Percentiles rank a stretch among this genome's conserved stretches.
Evolutionary conservation across 306 rosid genomes (phyloP).

Genomic region (Lathyrus sativus): DNA sequence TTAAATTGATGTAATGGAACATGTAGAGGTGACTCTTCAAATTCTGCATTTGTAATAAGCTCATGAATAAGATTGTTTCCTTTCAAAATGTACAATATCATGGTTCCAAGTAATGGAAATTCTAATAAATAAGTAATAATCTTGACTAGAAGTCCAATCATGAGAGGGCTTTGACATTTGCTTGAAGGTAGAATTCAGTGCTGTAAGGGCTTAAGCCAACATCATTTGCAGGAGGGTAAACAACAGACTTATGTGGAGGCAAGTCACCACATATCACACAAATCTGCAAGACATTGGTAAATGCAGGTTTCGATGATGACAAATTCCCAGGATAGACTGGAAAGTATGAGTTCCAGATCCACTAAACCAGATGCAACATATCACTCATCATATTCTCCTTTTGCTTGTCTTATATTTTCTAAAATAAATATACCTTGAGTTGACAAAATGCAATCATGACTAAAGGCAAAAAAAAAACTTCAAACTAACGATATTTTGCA

Average conservation of each 20-base stretch:
- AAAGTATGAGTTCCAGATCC: too few relatives aligned
- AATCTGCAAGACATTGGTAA: too few relatives aligned
- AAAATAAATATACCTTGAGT: too few relatives aligned
- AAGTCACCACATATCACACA: too few relatives aligned
- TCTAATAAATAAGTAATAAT: conserved; percentile 69
- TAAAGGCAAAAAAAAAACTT: too few relatives aligned
- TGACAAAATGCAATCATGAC: too few relatives aligned
- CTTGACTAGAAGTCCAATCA: conserved; percentile 76
- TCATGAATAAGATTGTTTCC: conserved; percentile 72
- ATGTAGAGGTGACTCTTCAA: conserved; percentile 69
- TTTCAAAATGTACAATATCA: conserved; percentile 61
- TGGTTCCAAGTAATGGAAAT: conserved; percentile 62
- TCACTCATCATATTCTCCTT: too few relatives aligned
- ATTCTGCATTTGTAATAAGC: conserved; percentile 71
- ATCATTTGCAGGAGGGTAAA: conserved; percentile 58
- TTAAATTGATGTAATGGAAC: conserved; percentile 71
- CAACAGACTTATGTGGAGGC: conserved; percentile 40
- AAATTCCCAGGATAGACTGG: too few relatives aligned
- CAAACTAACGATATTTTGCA: too few relatives aligned
- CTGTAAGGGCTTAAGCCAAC: conserved; percentile 67
- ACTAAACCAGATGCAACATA: too few relatives aligned
- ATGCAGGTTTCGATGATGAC: too few relatives aligned
- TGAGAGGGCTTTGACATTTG: conserved; percentile 90
- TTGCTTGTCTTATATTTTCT: too few relatives aligned
- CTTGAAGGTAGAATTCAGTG: conserved; percentile 66